These are phyloP conservation scores for Arctium lappa DNA, from an alignment of 129 eudicot species.

Conservation along the genomic window DNA sequence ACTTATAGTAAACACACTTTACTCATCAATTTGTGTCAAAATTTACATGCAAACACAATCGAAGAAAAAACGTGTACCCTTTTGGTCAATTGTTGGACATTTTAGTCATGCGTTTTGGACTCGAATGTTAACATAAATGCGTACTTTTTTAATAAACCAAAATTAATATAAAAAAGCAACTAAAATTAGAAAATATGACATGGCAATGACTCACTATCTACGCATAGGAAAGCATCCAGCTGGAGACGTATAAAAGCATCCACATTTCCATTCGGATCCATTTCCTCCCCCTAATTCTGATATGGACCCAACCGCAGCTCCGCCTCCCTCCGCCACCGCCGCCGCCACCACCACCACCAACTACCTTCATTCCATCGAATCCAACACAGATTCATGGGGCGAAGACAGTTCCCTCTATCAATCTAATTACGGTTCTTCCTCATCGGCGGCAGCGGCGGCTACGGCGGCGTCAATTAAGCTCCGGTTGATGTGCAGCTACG, in stretches of 20 bases:
- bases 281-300: neutral
- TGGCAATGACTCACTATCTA: slow-evolving; percentile 22
- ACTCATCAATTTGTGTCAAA: neutral
- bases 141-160: neutral
- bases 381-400: slow-evolving; percentile 44
- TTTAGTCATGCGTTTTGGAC: neutral
- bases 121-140: neutral
- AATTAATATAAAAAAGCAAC: neutral
- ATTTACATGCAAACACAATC: too few relatives aligned
- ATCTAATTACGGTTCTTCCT: slow-evolving; percentile 4
- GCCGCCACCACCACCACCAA: slow-evolving; percentile 24
- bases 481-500: slow-evolving; percentile 81
- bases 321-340: slow-evolving; percentile 5
- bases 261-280: slow-evolving; percentile 17
- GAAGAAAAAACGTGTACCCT: neutral
- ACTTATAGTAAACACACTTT: too few relatives aligned
- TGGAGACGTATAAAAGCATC: slow-evolving; percentile 34
- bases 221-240: slow-evolving; percentile 24
- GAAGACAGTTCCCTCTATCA: slow-evolving; percentile 17
- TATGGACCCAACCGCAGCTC: slow-evolving; percentile 34
- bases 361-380: slow-evolving; percentile 43
- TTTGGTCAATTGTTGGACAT: neutral
- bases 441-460: slow-evolving; percentile 15
- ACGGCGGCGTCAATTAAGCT: slow-evolving; percentile 33
- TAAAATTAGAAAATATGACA: slow-evolving; percentile 7